These are phyloP conservation scores for Iris macrosiphon DNA, from an alignment of 106 monocot species.

Conservation along the genomic window DNA sequence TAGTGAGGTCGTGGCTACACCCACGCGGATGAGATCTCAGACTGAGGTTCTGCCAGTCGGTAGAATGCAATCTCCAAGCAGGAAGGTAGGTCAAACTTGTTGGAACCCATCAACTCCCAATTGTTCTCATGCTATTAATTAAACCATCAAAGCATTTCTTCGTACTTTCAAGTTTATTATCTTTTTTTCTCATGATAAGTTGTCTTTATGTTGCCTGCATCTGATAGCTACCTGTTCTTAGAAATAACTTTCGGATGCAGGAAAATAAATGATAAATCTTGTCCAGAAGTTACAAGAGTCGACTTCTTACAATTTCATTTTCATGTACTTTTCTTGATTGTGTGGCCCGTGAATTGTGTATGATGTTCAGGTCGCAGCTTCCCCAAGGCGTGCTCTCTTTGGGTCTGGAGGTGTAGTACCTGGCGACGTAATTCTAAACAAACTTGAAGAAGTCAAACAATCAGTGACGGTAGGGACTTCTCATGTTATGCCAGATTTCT, in stretches of 20 bases:
- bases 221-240: too few relatives aligned
- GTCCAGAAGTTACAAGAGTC: too few relatives aligned
- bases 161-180: not conserved
- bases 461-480: slow-evolving; percentile 27
- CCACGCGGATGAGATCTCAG: slow-evolving; percentile 11
- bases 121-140: too few relatives aligned
- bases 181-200: not conserved
- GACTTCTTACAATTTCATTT: not conserved
- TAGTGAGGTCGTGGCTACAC: slow-evolving; percentile 17
- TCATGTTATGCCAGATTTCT: not conserved
- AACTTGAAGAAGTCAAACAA: slow-evolving; percentile 39
- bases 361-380: slow-evolving; percentile 14
- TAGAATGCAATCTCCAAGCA: slow-evolving; percentile 27
- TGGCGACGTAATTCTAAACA: slow-evolving; percentile 29
- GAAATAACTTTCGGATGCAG: too few relatives aligned
- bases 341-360: not conserved
- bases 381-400: slow-evolving; percentile 9
- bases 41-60: slow-evolving; percentile 5
- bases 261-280: too few relatives aligned
- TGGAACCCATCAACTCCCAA: not conserved
- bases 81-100: slow-evolving; percentile 23
- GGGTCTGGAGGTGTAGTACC: slow-evolving; percentile 10
- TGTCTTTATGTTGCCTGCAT: not conserved
- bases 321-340: not conserved
- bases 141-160: too few relatives aligned